Base-by-base conservation (phyloP, 2,329 filamentous ascomycete genomes). In the Hirsutella thompsonii region DNA sequence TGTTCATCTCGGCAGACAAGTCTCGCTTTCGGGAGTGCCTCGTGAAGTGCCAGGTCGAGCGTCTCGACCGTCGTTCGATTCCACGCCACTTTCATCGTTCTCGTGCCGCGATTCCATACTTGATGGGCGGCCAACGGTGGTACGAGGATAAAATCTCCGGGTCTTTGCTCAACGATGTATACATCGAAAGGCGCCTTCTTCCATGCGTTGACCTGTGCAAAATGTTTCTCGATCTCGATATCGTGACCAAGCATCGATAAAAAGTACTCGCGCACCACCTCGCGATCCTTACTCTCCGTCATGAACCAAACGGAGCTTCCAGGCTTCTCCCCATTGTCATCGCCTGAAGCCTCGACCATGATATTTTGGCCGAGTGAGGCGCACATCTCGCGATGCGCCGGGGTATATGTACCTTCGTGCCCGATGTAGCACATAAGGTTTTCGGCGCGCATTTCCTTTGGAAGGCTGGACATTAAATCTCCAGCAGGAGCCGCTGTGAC, bases 391-490 rank as follows among this genome's bases (percentile, higher is more conserved):
- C 87, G 79, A 62, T 98, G 92, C 1, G 89, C 81, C 9, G 92
- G 90, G 0, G 92, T 98, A 55, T 90, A 96, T 1, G 92, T 98
- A 5, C 92, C 92, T 64, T 98, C 92, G 53, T 96, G 90, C 0
- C 92, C 92, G 52, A 96, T 82, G 54, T 98, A 98, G 58, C 90
- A 96, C 92, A 95, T 95, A 50, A 98, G 70, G 47, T 98, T 98
- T 55, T 94, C 81, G 1, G 92, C 92, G 38, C 88, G 81, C 86
- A 95, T 95, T 34, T 82, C 76, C 35, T 72, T 66, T 1, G 88
- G 87, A 4, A 98, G 70, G 52, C 83, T 89, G 57, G 88, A 94
- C 92, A 98, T 98, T 28, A 98, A 64, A 55, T 98, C 92, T 6
- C 90, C 90, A 2, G 88, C 82, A 36, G 79, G 75, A 2, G 81